Conservation (phyloP, 1,139 yeast species). For the Scheffersomyces cryptocercus region DNA sequence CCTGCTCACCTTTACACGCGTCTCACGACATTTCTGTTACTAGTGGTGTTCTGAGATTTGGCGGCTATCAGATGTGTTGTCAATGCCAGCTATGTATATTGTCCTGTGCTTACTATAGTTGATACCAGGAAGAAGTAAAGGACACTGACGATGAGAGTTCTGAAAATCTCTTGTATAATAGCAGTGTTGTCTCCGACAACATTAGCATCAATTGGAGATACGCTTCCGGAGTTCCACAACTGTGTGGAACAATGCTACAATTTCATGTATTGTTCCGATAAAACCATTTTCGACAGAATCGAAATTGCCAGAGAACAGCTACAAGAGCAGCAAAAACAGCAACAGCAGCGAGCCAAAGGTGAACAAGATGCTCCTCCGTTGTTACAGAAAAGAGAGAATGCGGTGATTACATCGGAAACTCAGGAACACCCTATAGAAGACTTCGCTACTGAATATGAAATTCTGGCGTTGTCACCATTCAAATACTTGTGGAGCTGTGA, state of each 20-base stretch:
- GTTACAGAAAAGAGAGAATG: background rate
- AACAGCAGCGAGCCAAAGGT: background rate
- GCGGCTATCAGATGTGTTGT: too few species aligned
- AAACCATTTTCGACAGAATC: conserved; percentile 9
- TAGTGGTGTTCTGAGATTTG: too few species aligned
- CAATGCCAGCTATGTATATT: too few species aligned
- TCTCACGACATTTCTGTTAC: too few species aligned
- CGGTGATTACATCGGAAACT: conserved; percentile 1
- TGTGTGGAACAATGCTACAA: conserved; percentile 15
- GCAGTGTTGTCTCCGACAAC: background rate
- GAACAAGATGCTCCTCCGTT: background rate
- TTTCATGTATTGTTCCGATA: conserved; percentile 9
- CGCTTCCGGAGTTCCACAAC: conserved; percentile 15
- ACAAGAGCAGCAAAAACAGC: background rate
- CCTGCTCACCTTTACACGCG: too few species aligned
- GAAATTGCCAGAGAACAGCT: conserved; percentile 1
- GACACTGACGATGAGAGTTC: too few species aligned
- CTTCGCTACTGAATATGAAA: conserved; percentile 7
- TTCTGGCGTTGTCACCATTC: conserved; percentile 6
- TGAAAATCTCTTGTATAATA: too few species aligned
- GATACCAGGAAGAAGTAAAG: too few species aligned
- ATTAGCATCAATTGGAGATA: conserved; percentile 16
- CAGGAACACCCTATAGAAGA: conserved; percentile 3
- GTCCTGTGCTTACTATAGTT: too few species aligned
- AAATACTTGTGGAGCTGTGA: conserved; percentile 35